Evolutionary conservation across 192 early-diverging fungal genomes (phyloP), one percentile per base, ranked within the genome.

Genomic region (Pilaira anomala): DNA sequence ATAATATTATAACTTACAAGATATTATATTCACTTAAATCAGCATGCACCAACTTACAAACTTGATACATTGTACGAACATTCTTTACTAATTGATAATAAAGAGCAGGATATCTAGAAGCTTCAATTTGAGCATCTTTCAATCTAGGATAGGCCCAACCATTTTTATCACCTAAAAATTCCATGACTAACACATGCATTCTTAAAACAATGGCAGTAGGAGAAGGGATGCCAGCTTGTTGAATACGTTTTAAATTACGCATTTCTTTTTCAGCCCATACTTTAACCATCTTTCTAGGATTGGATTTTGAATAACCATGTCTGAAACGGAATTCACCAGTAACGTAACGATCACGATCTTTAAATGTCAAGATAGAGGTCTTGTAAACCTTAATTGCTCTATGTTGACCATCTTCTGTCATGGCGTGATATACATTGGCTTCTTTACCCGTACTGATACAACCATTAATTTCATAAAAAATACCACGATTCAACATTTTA

Each of bases 221-320:
- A 62, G 90, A 94, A 11, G 91, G 90, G 21, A 98, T 91, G 3
- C 90, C 92, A 1, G 91, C 89, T 9, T 76, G 81, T 51, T 89
- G 81, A 41, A 98, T 70, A 54, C 96, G 88, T 68, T 95, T 95
- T 75, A 98, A 78, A 67, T 98, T 98, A 60, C 96, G 83, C 95
- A 98, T 96, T 73, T 98, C 95, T 78, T 98, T 98, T 69, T 98
- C 96, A 0, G 96, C 96, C 96, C 96, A 98, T 39, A 94, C 73
- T 73, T 93, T 90, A 59, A 98, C 95, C 96, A 98, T 98, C 79
- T 98, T 98, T 60, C 95, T 81, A 25, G 96, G 94, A 69, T 98
- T 97, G 71, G 87, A 87, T 65, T 91, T 90, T 61, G 82, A 87
- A 72, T 98, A 98, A 19, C 96, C 97, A 74, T 96, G 89, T 14